Conservation (phyloP, 1,284 basidiomycete species). For the Jaminaea rosea region DNA sequence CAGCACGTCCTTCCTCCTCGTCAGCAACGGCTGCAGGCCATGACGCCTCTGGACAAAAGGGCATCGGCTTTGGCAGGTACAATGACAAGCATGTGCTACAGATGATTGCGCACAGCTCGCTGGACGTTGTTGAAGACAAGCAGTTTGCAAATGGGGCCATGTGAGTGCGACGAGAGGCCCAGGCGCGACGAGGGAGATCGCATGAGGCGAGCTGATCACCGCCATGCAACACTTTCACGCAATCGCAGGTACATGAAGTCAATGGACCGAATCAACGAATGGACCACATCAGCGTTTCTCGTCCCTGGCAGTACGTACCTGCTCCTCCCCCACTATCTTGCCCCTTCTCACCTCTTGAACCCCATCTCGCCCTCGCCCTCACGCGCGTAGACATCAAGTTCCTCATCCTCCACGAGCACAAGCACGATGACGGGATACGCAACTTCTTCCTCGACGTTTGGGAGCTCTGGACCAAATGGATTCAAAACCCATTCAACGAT, state of each 20-base stretch:
- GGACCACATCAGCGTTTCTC: constrained; percentile 34
- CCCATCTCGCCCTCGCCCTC: background rate
- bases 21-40: background rate
- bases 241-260: constrained; percentile 31
- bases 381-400: constrained; percentile 33
- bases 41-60: constrained; percentile 12
- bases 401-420: constrained; percentile 43
- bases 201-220: background rate
- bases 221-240: background rate
- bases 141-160: constrained; percentile 25
- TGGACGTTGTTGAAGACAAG: constrained; percentile 42
- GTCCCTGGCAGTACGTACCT: constrained; percentile 34
- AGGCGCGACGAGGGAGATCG: background rate
- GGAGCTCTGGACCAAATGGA: constrained; percentile 39
- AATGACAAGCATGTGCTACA: constrained; percentile 26
- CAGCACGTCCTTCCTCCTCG: too few relatives aligned
- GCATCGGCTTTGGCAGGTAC: constrained; percentile 17
- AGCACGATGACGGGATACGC: constrained; percentile 43
- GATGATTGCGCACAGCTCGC: constrained; percentile 42
- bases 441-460: constrained; percentile 45
- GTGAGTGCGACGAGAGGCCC: constrained; percentile 15
- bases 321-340: background rate
- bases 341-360: background rate
- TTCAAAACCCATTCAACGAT: constrained; percentile 42
- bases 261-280: constrained; percentile 42